Evolutionary conservation across 345 rosid species (phyloP).

Genomic region (Pistacia integerrima): DNA sequence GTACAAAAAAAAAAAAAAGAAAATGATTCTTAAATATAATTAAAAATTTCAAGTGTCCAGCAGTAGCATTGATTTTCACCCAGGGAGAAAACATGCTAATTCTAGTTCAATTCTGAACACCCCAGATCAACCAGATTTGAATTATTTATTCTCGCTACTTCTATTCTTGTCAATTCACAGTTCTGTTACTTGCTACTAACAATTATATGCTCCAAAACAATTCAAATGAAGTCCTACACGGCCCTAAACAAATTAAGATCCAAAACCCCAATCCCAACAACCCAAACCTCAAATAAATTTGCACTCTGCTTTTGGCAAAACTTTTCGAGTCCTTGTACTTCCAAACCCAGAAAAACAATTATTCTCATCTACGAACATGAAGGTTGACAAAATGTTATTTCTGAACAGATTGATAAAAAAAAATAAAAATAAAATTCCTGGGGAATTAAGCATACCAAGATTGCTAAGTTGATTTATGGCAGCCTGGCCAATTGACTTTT

Average conservation of each 20-base stretch:
- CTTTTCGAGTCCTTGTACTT: not conserved
- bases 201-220: not conserved
- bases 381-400: not conserved
- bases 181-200: not conserved
- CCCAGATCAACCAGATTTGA: not conserved
- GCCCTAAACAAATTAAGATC: not conserved
- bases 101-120: not conserved
- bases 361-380: not conserved
- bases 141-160: not conserved
- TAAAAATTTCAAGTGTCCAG: not conserved
- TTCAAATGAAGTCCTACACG: not conserved
- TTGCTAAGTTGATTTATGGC: conserved; percentile 87
- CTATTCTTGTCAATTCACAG: not conserved
- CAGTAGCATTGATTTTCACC: conserved; percentile 3
- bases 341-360: not conserved
- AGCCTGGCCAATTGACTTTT: conserved; percentile 73
- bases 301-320: not conserved
- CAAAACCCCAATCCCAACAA: not conserved
- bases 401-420: not conserved
- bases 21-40: not conserved
- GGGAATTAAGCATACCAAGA: conserved; percentile 58
- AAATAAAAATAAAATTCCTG: too few species aligned
- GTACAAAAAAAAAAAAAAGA: not conserved
- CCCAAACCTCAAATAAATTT: conserved; percentile 2
- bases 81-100: not conserved